Evolutionary conservation across 345 rosid species (phyloP).

Genomic region (Camelina laxa): DNA sequence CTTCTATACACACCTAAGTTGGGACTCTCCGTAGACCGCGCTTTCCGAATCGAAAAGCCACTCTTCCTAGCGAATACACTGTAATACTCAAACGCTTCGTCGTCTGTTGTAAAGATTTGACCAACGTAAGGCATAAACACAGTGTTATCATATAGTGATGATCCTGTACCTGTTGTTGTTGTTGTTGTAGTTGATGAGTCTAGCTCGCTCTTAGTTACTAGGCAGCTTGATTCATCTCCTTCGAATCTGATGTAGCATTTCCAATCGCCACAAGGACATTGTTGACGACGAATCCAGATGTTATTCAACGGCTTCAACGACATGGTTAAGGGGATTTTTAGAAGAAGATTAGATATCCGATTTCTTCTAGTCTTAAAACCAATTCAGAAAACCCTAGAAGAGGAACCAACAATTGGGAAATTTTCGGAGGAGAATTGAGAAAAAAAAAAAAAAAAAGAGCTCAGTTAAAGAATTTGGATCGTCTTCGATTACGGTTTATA

Average conservation of each 20-base stretch:
- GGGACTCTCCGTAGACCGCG: slow-evolving; percentile 87
- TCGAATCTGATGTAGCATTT: slow-evolving; percentile 75
- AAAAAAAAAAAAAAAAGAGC: too few relatives aligned
- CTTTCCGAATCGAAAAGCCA: slow-evolving; percentile 92
- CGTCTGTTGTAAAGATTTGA: slow-evolving; percentile 77
- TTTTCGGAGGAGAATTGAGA: not conserved
- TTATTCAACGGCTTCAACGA: slow-evolving; percentile 66
- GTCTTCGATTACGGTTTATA: too few relatives aligned
- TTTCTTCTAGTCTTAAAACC: too few relatives aligned
- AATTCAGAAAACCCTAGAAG: not conserved
- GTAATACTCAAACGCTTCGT: slow-evolving; percentile 87
- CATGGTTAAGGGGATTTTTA: slow-evolving; percentile 18
- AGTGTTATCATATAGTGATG: slow-evolving; percentile 53
- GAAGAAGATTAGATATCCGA: not conserved
- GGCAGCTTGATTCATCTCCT: slow-evolving; percentile 63
- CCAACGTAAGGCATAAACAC: slow-evolving; percentile 84
- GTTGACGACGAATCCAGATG: slow-evolving; percentile 89
- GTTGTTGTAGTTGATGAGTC: slow-evolving; percentile 33
- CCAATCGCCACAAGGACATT: slow-evolving; percentile 97
- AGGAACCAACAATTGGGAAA: not conserved
- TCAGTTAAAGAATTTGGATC: too few relatives aligned
- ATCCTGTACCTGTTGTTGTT: slow-evolving; percentile 22
- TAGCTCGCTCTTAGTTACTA: slow-evolving; percentile 57
- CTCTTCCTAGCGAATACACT: slow-evolving; percentile 78
- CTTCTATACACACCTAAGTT: slow-evolving; percentile 83